These are phyloP conservation scores for Spathaspora passalidarum DNA, from an alignment of 805 yeast species.

Conservation along the genomic window DNA sequence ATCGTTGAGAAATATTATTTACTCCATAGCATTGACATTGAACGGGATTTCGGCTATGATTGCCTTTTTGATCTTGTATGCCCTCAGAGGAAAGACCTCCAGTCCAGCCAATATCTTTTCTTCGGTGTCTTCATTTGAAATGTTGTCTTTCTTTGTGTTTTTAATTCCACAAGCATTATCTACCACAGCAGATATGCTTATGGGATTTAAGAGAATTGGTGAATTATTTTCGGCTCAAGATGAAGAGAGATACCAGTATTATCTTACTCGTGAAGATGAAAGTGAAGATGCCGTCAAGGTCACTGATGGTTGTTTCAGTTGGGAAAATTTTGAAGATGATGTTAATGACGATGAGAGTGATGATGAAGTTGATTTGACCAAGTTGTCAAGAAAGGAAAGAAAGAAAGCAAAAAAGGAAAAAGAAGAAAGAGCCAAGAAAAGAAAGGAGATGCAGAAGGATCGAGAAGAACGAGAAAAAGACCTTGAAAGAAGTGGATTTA, in stretches of 20 bases:
- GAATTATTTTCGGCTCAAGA: constrained; percentile 45
- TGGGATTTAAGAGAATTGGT: constrained; percentile 57
- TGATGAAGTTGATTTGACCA: constrained; percentile 6
- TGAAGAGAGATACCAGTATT: constrained; percentile 41
- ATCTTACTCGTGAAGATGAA: constrained; percentile 63
- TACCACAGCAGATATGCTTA: constrained; percentile 59
- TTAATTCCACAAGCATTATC: constrained; percentile 65
- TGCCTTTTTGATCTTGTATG: constrained; percentile 31
- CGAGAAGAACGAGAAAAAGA: constrained; percentile 7
- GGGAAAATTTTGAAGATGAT: constrained; percentile 10
- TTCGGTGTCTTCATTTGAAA: constrained; percentile 61
- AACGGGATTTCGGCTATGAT: constrained; percentile 70
- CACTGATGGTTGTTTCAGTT: neutral
- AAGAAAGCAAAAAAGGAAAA: constrained; percentile 10
- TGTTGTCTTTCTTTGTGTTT: constrained; percentile 54
- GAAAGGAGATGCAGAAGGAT: constrained; percentile 4
- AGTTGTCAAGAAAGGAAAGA: constrained; percentile 20
- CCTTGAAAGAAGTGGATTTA: constrained; percentile 1
- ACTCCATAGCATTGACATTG: constrained; percentile 60
- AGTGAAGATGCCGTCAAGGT: constrained; percentile 10
- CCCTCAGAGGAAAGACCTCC: constrained; percentile 18
- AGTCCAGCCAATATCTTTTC: constrained; percentile 62
- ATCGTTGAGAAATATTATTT: constrained; percentile 53
- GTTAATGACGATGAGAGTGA: constrained; percentile 13
- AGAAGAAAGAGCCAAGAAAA: constrained; percentile 6